phyloP scores from a whole-genome alignment of 768 basidiomycete genomes.

The Lentinula lateritia region DNA sequence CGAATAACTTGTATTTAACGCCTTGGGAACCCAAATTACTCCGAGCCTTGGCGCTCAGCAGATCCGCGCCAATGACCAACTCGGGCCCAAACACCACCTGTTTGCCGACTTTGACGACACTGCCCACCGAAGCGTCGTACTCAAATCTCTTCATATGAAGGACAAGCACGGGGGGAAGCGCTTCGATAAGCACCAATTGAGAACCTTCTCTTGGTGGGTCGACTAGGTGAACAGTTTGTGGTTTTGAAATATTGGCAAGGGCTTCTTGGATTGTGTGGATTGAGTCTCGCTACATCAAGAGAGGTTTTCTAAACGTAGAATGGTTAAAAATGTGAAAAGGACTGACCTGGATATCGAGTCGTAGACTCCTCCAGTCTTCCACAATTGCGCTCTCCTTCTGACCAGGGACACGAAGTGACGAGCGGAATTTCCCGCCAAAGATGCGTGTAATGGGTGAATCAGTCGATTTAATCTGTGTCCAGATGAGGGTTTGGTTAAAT shows the following conservation, averaged over 20 bases:
- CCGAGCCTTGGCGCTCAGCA: slow-evolving; percentile 48
- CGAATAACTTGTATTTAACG: slow-evolving; percentile 75
- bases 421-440: slow-evolving; percentile 90
- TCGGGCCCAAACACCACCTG: slow-evolving; percentile 73
- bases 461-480: slow-evolving; percentile 57
- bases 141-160: slow-evolving; percentile 89
- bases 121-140: slow-evolving; percentile 70
- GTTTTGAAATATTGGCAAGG: slow-evolving; percentile 66
- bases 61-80: slow-evolving; percentile 70
- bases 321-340: slow-evolving; percentile 2
- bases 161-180: slow-evolving; percentile 77
- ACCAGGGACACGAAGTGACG: slow-evolving; percentile 73
- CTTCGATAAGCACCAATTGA: slow-evolving; percentile 64
- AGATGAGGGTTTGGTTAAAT: slow-evolving; percentile 1
- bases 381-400: slow-evolving; percentile 83
- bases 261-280: slow-evolving; percentile 82
- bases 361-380: slow-evolving; percentile 87
- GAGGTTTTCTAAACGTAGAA: not conserved
- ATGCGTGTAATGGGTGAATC: slow-evolving; percentile 89
- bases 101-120: slow-evolving; percentile 85
- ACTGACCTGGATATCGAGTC: slow-evolving; percentile 82
- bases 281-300: slow-evolving; percentile 49
- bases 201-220: slow-evolving; percentile 60
- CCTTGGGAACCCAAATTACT: slow-evolving; percentile 20
- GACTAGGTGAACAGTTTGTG: slow-evolving; percentile 76